Conservation (phyloP, 139 green algal genomes). For the Picochlorum costavermella region DNA sequence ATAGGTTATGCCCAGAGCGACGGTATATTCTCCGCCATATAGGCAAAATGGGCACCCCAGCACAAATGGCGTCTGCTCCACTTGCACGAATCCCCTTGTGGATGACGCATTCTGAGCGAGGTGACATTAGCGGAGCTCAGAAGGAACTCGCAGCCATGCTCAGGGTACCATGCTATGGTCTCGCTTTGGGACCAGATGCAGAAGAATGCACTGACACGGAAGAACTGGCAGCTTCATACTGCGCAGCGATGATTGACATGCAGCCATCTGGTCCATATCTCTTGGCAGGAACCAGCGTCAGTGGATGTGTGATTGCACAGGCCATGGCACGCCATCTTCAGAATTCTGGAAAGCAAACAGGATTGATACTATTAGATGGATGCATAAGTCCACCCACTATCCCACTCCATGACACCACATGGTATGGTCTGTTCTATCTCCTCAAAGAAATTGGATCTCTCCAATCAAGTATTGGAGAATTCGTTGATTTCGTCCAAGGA, state of each 20-base stretch:
- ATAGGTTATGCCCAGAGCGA: conserved; percentile 29
- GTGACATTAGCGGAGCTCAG: conserved; percentile 20
- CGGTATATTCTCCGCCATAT: conserved; percentile 25
- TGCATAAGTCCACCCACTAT: conserved; percentile 25
- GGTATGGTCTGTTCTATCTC: conserved; percentile 42
- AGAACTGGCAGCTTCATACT: conserved; percentile 26
- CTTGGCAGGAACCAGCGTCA: conserved; percentile 35
- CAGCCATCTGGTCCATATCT: conserved; percentile 55
- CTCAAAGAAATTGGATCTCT: conserved; percentile 40
- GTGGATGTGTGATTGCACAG: conserved; percentile 42
- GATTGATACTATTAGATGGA: conserved; percentile 58
- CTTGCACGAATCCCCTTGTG: conserved; percentile 48
- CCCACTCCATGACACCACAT: conserved; percentile 34
- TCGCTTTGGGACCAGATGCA: conserved; percentile 26
- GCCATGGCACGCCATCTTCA: conserved; percentile 31
- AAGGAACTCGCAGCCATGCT: conserved; percentile 23
- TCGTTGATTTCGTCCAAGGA: conserved; percentile 31
- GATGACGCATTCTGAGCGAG: conserved; percentile 56
- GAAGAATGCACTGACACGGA: conserved; percentile 9
- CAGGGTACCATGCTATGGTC: conserved; percentile 24
- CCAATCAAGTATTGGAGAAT: conserved; percentile 32
- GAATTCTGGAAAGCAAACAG: conserved; percentile 17
- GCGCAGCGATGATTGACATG: conserved; percentile 19
- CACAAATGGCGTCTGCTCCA: conserved; percentile 2
- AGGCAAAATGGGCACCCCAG: background rate